phyloP scores from a whole-genome alignment of 2,329 filamentous ascomycete species.

The Epichloe uncinata region DNA sequence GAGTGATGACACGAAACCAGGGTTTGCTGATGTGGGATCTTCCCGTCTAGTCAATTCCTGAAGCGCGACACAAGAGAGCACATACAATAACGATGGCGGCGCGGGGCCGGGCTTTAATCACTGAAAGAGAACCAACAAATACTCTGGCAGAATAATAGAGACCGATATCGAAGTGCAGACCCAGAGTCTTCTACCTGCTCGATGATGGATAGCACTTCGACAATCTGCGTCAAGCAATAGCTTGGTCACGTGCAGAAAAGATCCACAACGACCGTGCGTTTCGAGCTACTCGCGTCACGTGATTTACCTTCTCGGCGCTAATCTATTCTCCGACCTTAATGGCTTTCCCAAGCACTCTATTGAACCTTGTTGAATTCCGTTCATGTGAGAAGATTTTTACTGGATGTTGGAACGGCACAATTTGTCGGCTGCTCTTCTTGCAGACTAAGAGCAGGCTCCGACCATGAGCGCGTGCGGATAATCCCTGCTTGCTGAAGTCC shows the following conservation, averaged over 20 bases:
- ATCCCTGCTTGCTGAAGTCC: neutral
- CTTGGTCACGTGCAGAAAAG: neutral
- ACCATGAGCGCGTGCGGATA: no score
- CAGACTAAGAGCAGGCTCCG: no score
- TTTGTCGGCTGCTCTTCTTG: no score
- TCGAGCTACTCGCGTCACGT: neutral
- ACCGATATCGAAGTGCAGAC: slow-evolving; percentile 19
- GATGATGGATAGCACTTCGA: neutral
- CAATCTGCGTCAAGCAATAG: slow-evolving; percentile 1
- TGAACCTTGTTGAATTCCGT: no score
- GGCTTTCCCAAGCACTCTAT: no score
- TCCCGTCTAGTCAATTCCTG: neutral
- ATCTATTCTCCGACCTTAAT: no score
- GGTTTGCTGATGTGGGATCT: slow-evolving; percentile 4
- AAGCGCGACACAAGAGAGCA: neutral
- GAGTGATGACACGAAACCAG: slow-evolving; percentile 3
- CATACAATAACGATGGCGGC: slow-evolving; percentile 23
- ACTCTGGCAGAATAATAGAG: slow-evolving; percentile 25
- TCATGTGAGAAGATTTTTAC: no score
- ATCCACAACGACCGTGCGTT: neutral
- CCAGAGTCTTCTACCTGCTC: slow-evolving; percentile 1
- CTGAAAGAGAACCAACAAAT: slow-evolving; percentile 24
- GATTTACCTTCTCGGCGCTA: neutral
- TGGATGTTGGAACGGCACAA: no score
- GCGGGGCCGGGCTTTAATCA: slow-evolving; percentile 19